Base-by-base conservation (phyloP, 345 rosid genomes). In the Orychophragmus violaceus region DNA sequence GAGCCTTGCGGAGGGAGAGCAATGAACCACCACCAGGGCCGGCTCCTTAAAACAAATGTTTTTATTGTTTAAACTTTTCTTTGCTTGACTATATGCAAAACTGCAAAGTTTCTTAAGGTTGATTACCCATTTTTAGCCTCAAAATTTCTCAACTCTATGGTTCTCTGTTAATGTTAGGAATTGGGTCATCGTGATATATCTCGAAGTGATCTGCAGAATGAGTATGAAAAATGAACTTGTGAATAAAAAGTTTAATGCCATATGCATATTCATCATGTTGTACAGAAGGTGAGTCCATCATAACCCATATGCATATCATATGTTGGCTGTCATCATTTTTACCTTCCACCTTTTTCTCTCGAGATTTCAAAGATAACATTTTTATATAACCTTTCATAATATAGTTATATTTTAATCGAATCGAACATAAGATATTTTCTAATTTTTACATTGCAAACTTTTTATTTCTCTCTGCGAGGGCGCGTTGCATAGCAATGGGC, bases 261-360 rank as follows among this genome's bases (percentile, higher is more conserved):
- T n/a, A n/a, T n/a, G n/a, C n/a, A n/a, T n/a, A n/a, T n/a, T n/a
- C n/a, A n/a, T n/a, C n/a, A n/a, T n/a, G n/a, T n/a, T 52, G n/a
- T 17, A 16, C 11, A 39, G 56, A 46, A 62, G 37, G 70, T 66
- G 62, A 53, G 35, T 52, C 52, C 70, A 66, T 66, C 71, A 66
- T 42, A 29, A 39, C 62, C 54, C 61, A 64, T 24, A 9, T 17
- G 28, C 6, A n/a, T 36, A 35, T 12, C 42, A 12, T 39, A 11
- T 10, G 37, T n/a, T 55, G 46, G 18, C 55, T 56, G 56, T 67
- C 63, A 68, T 68, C 64, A 68, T 68, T 30, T 28, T 14, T 29
- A 5, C 46, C 46, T 57, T 46, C 37, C 16, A 45, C n/a, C 56
- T 68, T 68, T 68, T 68, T 53, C 41, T 6, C 53, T 53, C 62